These are phyloP conservation scores for Bondarzewia mesenterica DNA, from an alignment of 1,284 basidiomycete genomes.

Conservation along the genomic window DNA sequence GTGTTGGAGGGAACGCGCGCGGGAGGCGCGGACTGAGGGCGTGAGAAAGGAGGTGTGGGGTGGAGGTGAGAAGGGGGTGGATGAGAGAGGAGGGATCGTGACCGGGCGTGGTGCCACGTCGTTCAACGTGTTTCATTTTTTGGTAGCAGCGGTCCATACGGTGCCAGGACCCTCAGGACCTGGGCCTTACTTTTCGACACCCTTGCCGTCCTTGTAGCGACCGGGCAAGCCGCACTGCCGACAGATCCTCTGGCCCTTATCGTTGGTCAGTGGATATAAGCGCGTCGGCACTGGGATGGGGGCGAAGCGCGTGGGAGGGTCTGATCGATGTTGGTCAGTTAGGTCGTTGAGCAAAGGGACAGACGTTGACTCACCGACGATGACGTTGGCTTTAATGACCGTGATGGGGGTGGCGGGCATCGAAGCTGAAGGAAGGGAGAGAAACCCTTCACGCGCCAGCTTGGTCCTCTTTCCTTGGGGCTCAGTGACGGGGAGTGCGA, in stretches of 20 bases:
- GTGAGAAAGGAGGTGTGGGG: constrained; percentile 13
- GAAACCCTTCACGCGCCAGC: too few species aligned
- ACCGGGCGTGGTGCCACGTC: constrained; percentile 50
- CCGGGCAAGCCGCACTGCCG: constrained; percentile 61
- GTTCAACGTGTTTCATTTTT: constrained; percentile 79
- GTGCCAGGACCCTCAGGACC: constrained; percentile 77
- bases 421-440: not conserved
- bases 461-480: constrained; percentile 63
- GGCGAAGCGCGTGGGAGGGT: not conserved
- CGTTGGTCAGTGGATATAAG: constrained; percentile 50
- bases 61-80: too few species aligned
- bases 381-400: constrained; percentile 1
- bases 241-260: constrained; percentile 63
- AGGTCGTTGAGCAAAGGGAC: not conserved
- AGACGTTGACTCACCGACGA: not conserved
- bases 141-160: constrained; percentile 79
- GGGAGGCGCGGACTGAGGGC: constrained; percentile 21
- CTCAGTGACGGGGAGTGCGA: constrained; percentile 60
- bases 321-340: not conserved
- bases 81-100: too few species aligned
- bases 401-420: not conserved
- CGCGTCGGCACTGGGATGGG: constrained; percentile 18
- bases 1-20: too few species aligned
- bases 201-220: constrained; percentile 76
- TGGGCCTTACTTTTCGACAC: constrained; percentile 82